Evolutionary conservation across 345 rosid species (phyloP).

Genomic region (Dovyalis caffra): DNA sequence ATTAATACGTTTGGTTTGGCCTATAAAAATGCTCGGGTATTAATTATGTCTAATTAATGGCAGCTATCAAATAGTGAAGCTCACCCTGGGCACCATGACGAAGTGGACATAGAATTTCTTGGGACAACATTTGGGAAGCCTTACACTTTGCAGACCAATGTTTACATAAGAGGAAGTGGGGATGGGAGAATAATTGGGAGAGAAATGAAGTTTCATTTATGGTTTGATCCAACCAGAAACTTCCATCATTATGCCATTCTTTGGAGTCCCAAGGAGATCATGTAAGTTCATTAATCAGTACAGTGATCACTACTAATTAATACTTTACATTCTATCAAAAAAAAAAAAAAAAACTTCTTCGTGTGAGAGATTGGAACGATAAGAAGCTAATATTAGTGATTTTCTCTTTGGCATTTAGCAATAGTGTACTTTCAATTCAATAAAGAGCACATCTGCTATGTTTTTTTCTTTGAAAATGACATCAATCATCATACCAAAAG

Average conservation of each 20-base stretch:
- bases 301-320: not conserved
- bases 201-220: slow-evolving; percentile 84
- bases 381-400: not conserved
- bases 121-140: slow-evolving; percentile 96
- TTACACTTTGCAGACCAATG: slow-evolving; percentile 91
- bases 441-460: not conserved
- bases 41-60: slow-evolving; percentile 1
- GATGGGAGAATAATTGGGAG: slow-evolving; percentile 89
- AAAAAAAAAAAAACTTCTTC: too few relatives aligned
- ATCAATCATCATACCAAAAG: too few relatives aligned
- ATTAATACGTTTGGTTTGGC: not conserved
- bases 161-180: slow-evolving; percentile 93
- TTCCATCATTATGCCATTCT: slow-evolving; percentile 91
- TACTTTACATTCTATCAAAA: too few relatives aligned
- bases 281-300: slow-evolving; percentile 55
- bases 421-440: too few relatives aligned
- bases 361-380: too few relatives aligned
- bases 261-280: slow-evolving; percentile 90
- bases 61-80: slow-evolving; percentile 89
- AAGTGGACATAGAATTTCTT: slow-evolving; percentile 91
- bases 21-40: not conserved
- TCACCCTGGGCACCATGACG: slow-evolving; percentile 89
- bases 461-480: too few relatives aligned
- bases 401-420: not conserved
- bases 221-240: slow-evolving; percentile 87